These are phyloP conservation scores for Talaromyces marneffei DNA, from an alignment of 2,329 filamentous ascomycete genomes.

Conservation along the genomic window DNA sequence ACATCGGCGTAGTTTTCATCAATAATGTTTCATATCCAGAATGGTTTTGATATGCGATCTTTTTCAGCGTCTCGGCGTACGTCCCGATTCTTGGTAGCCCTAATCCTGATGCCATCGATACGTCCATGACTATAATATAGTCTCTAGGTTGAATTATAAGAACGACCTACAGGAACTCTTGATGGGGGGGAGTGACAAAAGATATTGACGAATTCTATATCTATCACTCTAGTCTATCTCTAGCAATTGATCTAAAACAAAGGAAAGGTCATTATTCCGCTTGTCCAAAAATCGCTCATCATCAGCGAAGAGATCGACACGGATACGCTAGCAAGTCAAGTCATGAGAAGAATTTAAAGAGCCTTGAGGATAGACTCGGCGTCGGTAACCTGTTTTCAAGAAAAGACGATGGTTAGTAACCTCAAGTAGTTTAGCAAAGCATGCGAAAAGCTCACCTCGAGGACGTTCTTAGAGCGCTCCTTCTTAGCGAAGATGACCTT, in stretches of 20 bases:
- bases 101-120: neutral
- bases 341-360: constrained; percentile 25
- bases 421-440: neutral
- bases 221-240: constrained; percentile 4
- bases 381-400: constrained; percentile 29
- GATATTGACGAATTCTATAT: neutral
- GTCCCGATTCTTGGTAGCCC: neutral
- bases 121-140: too few species aligned
- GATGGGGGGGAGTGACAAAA: neutral
- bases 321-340: neutral
- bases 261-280: constrained; percentile 6
- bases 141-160: neutral
- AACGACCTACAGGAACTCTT: neutral
- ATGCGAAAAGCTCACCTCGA: constrained; percentile 31
- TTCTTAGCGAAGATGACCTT: constrained; percentile 76
- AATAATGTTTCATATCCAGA: neutral
- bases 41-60: neutral
- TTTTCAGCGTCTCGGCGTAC: neutral
- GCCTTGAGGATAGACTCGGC: constrained; percentile 35
- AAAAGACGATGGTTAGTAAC: neutral
- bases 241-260: neutral
- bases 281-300: neutral
- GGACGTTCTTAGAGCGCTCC: constrained; percentile 49
- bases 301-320: neutral
- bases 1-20: too few species aligned